Evolutionary conservation across 2,329 filamentous ascomycete genomes (phyloP).

Genomic region (Exutisphaerella laricina): DNA sequence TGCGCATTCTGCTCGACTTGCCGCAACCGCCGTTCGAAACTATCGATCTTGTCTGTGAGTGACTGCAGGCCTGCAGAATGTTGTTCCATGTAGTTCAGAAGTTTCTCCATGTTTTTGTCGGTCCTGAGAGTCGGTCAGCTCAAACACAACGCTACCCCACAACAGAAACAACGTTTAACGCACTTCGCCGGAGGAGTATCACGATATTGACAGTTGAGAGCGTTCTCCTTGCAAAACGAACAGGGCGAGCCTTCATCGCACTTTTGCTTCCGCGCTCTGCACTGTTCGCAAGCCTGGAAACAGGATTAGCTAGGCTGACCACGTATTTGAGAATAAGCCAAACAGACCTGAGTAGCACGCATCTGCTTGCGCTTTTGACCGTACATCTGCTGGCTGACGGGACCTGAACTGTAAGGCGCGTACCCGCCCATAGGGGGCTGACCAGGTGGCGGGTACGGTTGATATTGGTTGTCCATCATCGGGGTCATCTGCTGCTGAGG

Average conservation of each 20-base stretch:
- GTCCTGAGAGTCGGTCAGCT: constrained; percentile 37
- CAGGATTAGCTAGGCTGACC: constrained; percentile 14
- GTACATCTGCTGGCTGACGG: constrained; percentile 22
- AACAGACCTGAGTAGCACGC: constrained; percentile 33
- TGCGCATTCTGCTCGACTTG: constrained; percentile 23
- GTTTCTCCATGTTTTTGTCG: constrained; percentile 46
- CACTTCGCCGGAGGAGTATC: constrained; percentile 90
- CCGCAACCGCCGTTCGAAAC: constrained; percentile 25
- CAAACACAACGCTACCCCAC: constrained; percentile 1
- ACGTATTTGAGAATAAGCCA: not conserved
- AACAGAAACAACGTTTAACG: constrained; percentile 31
- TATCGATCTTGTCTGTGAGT: constrained; percentile 24
- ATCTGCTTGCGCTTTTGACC: constrained; percentile 32
- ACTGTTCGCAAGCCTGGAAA: constrained; percentile 81
- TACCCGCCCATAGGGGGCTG: constrained; percentile 23
- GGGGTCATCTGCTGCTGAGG: constrained; percentile 26
- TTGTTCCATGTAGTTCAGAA: constrained; percentile 41
- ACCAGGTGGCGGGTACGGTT: constrained; percentile 19
- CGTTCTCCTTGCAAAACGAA: constrained; percentile 80
- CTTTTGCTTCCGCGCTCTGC: constrained; percentile 80
- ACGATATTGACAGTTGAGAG: constrained; percentile 76
- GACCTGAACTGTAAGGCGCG: constrained; percentile 22
- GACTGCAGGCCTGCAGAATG: constrained; percentile 29
- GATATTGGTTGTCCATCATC: constrained; percentile 27
- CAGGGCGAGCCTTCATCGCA: constrained; percentile 84